Conservation (phyloP, 2,329 filamentous ascomycete genomes). For the Apiospora sp. region DNA sequence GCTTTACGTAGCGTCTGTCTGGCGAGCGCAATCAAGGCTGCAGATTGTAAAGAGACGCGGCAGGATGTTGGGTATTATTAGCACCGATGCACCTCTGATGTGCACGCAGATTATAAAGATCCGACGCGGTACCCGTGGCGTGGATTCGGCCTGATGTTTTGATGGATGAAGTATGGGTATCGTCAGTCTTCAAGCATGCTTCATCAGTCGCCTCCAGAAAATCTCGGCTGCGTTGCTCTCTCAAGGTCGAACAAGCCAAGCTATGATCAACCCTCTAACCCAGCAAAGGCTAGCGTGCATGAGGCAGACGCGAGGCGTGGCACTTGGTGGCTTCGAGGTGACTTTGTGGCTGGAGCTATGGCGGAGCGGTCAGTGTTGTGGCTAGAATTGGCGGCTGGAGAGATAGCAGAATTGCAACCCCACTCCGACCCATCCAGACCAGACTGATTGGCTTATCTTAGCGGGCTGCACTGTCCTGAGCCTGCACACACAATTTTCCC, state of each 20-base stretch:
- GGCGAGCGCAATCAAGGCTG: slow-evolving; percentile 33
- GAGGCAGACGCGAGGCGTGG: slow-evolving; percentile 10
- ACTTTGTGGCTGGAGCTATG: not conserved
- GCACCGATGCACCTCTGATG: not conserved
- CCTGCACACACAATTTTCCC: slow-evolving; percentile 22
- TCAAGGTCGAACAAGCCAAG: slow-evolving; percentile 11
- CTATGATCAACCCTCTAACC: slow-evolving; percentile 6
- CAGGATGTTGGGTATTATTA: slow-evolving; percentile 3
- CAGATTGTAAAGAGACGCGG: slow-evolving; percentile 1
- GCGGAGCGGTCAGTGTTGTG: slow-evolving; percentile 4
- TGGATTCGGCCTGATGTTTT: slow-evolving; percentile 13
- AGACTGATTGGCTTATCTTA: slow-evolving; percentile 19
- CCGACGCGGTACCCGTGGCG: not conserved
- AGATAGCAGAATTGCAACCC: not conserved
- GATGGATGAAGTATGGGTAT: slow-evolving; percentile 22
- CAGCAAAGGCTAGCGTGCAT: not conserved
- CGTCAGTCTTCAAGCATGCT: slow-evolving; percentile 6
- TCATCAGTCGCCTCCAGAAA: slow-evolving; percentile 21
- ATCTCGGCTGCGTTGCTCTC: slow-evolving; percentile 18
- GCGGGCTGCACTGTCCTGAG: slow-evolving; percentile 20
- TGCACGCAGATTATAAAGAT: not conserved
- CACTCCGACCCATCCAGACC: not conserved
- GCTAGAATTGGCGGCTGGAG: slow-evolving; percentile 14
- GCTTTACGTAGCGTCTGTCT: slow-evolving; percentile 31
- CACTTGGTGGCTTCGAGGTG: not conserved